Evolutionary conservation across 2,329 filamentous ascomycete genomes (phyloP), one percentile per base, ranked within the genome.

Genomic region (Pyricularia sp.): DNA sequence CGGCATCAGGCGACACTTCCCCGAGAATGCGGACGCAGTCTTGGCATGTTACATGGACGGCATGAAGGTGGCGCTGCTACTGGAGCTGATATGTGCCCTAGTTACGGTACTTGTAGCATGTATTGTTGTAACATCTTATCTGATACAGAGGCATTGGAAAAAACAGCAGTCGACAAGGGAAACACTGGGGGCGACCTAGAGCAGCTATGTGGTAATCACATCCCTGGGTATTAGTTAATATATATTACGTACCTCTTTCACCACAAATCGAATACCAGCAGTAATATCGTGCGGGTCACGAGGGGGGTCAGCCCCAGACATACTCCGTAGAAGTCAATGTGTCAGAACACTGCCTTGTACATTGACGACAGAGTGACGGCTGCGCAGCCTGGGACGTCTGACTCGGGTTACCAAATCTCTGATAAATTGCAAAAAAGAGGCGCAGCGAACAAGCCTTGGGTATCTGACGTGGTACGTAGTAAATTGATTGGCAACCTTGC

Each of bases 11-110:
- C 20, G 33, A 6, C 31, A 20, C n/a, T 50, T 66, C 20, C 30
- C 64, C 1, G 64, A 42, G 0, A 12, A 42, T n/a, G n/a, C 36
- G 64, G 64, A 23, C 2, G 31, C 64, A 10, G 64, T 66, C 3
- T 10, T 66, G 33, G 64, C 20, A 10, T 66, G 64, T 23, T 66
- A 66, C 64, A 66, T 66, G 64, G 64, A 33, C 9, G 64, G 64
- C 20, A 26, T 66, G 31, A 33, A 33, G n/a, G 64, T 42, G 31
- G 64, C 64, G 9, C 23, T 66, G 4, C 10, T 66, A 30, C 23
- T 66, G n/a, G 64, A 66, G 31, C n/a, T 66, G n/a, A 33, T 66
- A 14, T 66, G 64, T 33, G 64, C 64, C n/a, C n/a, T 33, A 9
- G 23, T 26, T 9, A 42, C 33, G 31, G n/a, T 66, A 23, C 20